These are phyloP conservation scores for Fusarium buharicum DNA, from an alignment of 2,329 filamentous ascomycete species.

Conservation along the genomic window DNA sequence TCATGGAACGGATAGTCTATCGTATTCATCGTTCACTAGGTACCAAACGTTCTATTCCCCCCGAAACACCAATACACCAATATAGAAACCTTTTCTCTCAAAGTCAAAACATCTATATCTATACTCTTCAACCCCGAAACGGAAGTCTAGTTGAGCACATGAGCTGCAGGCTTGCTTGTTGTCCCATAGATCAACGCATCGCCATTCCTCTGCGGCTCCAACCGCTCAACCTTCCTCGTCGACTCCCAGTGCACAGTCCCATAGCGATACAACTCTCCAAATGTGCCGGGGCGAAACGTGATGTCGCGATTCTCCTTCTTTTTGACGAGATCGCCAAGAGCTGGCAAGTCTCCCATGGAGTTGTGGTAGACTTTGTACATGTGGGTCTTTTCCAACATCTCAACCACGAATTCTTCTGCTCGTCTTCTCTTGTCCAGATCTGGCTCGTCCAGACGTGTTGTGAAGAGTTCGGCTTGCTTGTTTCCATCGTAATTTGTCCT, in stretches of 20 bases:
- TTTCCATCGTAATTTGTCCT: conserved; percentile 44
- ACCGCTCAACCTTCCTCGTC: conserved; percentile 40
- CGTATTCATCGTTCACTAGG: too few species aligned
- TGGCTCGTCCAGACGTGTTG: conserved; percentile 48
- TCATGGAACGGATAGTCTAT: too few species aligned
- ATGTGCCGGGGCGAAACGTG: conserved; percentile 48
- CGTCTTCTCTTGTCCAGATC: conserved; percentile 40
- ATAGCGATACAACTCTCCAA: conserved; percentile 50
- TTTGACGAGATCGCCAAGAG: conserved; percentile 49
- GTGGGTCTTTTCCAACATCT: conserved; percentile 49
- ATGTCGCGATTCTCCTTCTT: conserved; percentile 42
- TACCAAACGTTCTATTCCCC: background rate
- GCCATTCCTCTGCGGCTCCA: conserved; percentile 37
- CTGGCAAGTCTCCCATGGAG: conserved; percentile 45
- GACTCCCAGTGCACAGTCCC: conserved; percentile 51
- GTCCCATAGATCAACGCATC: conserved; percentile 37
- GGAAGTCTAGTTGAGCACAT: background rate
- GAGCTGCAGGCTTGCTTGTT: conserved; percentile 6
- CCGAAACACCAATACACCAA: background rate
- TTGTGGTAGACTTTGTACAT: conserved; percentile 55
- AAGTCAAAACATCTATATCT: background rate
- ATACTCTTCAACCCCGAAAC: background rate
- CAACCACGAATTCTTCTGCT: conserved; percentile 48
- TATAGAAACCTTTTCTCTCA: background rate
- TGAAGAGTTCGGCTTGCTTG: conserved; percentile 48